A percentile compares a stretch with the other conserved stretches of the same genome.
phyloP scores from a whole-genome alignment of 2,329 filamentous ascomycete species.

The Neoarthrinium moseri region DNA sequence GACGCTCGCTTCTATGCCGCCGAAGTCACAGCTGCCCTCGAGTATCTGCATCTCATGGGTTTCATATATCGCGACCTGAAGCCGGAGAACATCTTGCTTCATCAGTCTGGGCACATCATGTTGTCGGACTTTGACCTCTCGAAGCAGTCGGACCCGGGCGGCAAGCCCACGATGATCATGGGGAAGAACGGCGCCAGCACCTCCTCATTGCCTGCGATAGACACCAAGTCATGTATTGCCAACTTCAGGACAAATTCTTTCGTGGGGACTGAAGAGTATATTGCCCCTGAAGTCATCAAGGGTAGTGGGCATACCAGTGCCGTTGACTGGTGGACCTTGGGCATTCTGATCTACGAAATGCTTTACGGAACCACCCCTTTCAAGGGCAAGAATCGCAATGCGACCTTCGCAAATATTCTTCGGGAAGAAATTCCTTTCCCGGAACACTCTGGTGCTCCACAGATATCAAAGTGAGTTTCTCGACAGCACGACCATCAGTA shows the following conservation, averaged over 20 bases:
- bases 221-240: slow-evolving; percentile 96
- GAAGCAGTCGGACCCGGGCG: slow-evolving; percentile 94
- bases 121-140: slow-evolving; percentile 97
- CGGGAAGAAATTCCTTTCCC: slow-evolving; percentile 95
- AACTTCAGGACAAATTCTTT: slow-evolving; percentile 99
- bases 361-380: slow-evolving; percentile 97
- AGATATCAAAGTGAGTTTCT: slow-evolving; percentile 83
- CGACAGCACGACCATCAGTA: neutral
- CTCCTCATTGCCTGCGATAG: slow-evolving; percentile 89
- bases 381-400: slow-evolving; percentile 98
- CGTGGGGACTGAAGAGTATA: slow-evolving; percentile 98
- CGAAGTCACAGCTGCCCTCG: slow-evolving; percentile 92
- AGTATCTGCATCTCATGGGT: slow-evolving; percentile 97
- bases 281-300: slow-evolving; percentile 97
- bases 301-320: slow-evolving; percentile 97
- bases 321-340: slow-evolving; percentile 98
- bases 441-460: slow-evolving; percentile 78
- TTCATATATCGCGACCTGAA: slow-evolving; percentile 99
- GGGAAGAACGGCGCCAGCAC: slow-evolving; percentile 85
- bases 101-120: slow-evolving; percentile 99
- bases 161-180: slow-evolving; percentile 96
- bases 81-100: slow-evolving; percentile 95
- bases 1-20: slow-evolving; percentile 96
- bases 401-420: slow-evolving; percentile 96
- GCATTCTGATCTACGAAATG: slow-evolving; percentile 98